Base-by-base conservation (phyloP, 2,329 filamentous ascomycete genomes). In the Venturia asperata region DNA sequence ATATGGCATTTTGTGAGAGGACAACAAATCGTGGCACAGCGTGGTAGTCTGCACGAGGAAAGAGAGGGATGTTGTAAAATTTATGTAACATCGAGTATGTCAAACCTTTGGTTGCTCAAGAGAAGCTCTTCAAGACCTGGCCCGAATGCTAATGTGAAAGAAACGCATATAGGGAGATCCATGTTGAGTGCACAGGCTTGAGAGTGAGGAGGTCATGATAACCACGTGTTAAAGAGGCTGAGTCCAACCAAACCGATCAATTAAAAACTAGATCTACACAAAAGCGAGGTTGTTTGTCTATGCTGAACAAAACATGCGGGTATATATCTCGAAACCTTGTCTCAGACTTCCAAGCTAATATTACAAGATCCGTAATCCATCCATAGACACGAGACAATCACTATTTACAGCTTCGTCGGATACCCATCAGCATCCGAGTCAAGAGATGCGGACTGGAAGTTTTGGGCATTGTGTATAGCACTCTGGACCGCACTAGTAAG, bases 401-500 rank as follows among this genome's bases (percentile, higher is more conserved):
- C 3, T 37, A 58, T 58, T n/a, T 58, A 58, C 27, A 58, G 19
- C 30, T 58, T 58, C 24, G 27, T 37, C 24, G 30, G 21, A 21
- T 17, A 58, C 19, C 17, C 52, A 1, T 58, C 17, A 19, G 37
- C 52, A 34, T 58, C 52, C 52, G 19, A 21, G 1, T 37, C 52
- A 3, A 19, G 52, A 19, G 27, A 13, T 37, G 15, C 17, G 30
- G 52, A 37, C 13, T n/a, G 1, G 6, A 34, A 10, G 34, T 55
- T 7, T 17, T 91, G 85, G 0, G 90, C 83, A 70, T 95, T 96
- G 39, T 87, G 85, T 70, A 97, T 85, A 2, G 92, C 93, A 70
- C 88, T 91, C 76, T 97, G 90, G 70, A 97, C 77, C 7, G 94
- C 94, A 71, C 87, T 92, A 4, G 91, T 94, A 63, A 97, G 78